These are phyloP conservation scores for Sordariomycetes sp. DNA, from an alignment of 2,329 filamentous ascomycete genomes.

Conservation along the genomic window DNA sequence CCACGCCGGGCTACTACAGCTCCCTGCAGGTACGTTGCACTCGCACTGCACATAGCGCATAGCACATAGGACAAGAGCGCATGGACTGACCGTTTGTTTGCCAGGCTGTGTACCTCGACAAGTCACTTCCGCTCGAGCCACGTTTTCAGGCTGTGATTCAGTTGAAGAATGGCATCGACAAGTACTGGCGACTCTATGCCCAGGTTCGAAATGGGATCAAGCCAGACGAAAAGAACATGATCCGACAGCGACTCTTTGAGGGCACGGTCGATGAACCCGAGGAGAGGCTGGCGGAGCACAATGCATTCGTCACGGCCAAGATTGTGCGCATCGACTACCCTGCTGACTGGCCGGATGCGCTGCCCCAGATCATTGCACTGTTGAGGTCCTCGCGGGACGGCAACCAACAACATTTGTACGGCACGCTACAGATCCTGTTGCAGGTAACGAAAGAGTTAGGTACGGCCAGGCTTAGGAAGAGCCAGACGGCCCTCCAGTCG, in stretches of 20 bases:
- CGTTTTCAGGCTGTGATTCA: conserved; percentile 89
- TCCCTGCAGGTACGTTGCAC: conserved; percentile 50
- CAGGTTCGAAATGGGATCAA: conserved; percentile 54
- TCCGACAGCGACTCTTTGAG: conserved; percentile 66
- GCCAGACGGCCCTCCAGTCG: conserved; percentile 66
- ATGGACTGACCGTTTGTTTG: too few species aligned
- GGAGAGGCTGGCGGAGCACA: conserved; percentile 70
- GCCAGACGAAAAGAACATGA: conserved; percentile 65
- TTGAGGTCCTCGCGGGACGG: conserved; percentile 45
- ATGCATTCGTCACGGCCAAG: conserved; percentile 80
- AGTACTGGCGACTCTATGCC: conserved; percentile 70
- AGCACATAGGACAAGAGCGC: too few species aligned
- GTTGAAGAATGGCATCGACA: conserved; percentile 93
- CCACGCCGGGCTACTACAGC: conserved; percentile 55
- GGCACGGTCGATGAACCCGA: conserved; percentile 72
- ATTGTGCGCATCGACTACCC: conserved; percentile 86
- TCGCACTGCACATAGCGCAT: too few species aligned
- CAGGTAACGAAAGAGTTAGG: conserved; percentile 87
- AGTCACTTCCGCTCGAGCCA: conserved; percentile 63
- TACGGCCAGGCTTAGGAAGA: conserved; percentile 66
- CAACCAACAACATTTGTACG: conserved; percentile 58
- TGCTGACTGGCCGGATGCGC: conserved; percentile 65
- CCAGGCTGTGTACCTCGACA: conserved; percentile 74
- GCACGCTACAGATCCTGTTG: conserved; percentile 68
- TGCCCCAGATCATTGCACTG: conserved; percentile 51